Conservation (phyloP, 805 yeast genomes). For the Yarrowia hollandica region DNA sequence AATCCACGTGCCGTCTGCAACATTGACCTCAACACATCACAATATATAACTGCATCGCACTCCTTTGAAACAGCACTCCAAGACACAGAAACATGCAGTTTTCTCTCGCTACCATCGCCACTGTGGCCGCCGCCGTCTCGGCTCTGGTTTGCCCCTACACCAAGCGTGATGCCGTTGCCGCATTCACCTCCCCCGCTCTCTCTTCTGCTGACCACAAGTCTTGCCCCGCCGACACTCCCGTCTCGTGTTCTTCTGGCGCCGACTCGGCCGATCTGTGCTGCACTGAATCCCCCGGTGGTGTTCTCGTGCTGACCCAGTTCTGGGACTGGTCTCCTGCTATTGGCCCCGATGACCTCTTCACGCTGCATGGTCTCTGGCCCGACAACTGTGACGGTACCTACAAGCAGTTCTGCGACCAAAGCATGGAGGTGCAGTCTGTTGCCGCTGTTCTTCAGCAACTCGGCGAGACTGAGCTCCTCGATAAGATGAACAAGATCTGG, state of each 20-base stretch:
- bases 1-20: slow-evolving; percentile 5
- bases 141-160: slow-evolving; percentile 17
- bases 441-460: slow-evolving; percentile 47
- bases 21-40: neutral
- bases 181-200: slow-evolving; percentile 11
- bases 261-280: slow-evolving; percentile 62
- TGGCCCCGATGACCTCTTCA: slow-evolving; percentile 70
- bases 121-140: slow-evolving; percentile 8
- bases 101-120: slow-evolving; percentile 6
- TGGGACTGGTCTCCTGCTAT: slow-evolving; percentile 83
- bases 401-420: slow-evolving; percentile 72
- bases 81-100: slow-evolving; percentile 5
- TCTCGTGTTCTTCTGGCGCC: slow-evolving; percentile 38
- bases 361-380: slow-evolving; percentile 88
- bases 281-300: slow-evolving; percentile 83
- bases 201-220: slow-evolving; percentile 35
- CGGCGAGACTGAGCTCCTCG: slow-evolving; percentile 52
- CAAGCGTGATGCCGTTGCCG: neutral
- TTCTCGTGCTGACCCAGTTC: slow-evolving; percentile 81
- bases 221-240: slow-evolving; percentile 42
- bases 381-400: slow-evolving; percentile 83
- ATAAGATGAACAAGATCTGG: slow-evolving; percentile 65
- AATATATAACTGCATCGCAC: neutral
- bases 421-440: slow-evolving; percentile 55
- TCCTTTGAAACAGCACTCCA: neutral